Base-by-base conservation (phyloP, 2,329 filamentous ascomycete species). In the Chrysosporium keratinophilum region DNA sequence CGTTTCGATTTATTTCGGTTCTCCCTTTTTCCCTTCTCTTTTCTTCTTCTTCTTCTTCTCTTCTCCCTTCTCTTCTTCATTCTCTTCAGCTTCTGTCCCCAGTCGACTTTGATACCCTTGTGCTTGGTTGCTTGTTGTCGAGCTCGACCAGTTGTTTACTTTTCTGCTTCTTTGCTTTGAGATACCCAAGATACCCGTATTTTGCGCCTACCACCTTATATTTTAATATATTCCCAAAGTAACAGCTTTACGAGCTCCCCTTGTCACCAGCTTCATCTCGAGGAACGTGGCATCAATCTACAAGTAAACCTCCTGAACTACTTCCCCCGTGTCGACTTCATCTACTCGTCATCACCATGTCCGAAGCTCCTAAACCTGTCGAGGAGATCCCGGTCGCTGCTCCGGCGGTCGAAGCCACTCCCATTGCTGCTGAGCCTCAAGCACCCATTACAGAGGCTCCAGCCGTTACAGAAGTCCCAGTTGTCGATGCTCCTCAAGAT, bases 341-440 rank as follows among this genome's bases (percentile, higher is more conserved):
- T 55, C 59, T 75, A 79, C 65, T 77, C 37, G 11, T 19, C 28
- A 23, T 33, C 43, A 54, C 28, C 23, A 88, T 88, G 84, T 82
- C 85, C 74, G 84, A 88, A 67, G 77, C 76, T 71, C 78, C 82
- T 72, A 88, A 88, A 76, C 78, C 83, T 68, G 76, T 79, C 64
- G 82, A 83, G 70, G 79, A 81, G 73, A 74, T 73, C 61, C 70
- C 73, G 61, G 69, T 65, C 63, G 65, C 63, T 53, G 68, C 69
- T 55, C 65, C 69, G 54, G 63, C 65, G 56, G 64, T 63, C 44
- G 58, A 48, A 15, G 19, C 34, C 12, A n/a, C 49, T 15, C 19
- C 28, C 31, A 12, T n/a, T 11, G 34, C 41, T 9, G 28, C 35
- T 31, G 50, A 49, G 31, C n/a, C 51, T 40, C 33, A 66, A 43